phyloP scores from a whole-genome alignment of 176 grass and related monocot species.

The maize (Zea mays) region Zm-B73-REFERENCE-NAM-5.0 NC_050104.1:127303001-127303500 shows the following conservation, averaged over 20 bases:
- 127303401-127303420: conserved; percentile 50
- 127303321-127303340: conserved; percentile 50
- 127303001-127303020: conserved; percentile 79
- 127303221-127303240: conserved; percentile 55
- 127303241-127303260: conserved; percentile 59
- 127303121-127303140: conserved; percentile 85
- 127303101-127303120: conserved; percentile 81
- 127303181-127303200: conserved; percentile 65
- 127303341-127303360: conserved; percentile 44
- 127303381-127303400: conserved; percentile 63
- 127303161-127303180: conserved; percentile 63
- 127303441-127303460: conserved; percentile 48
- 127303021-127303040: conserved; percentile 77
- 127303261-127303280: conserved; percentile 64
- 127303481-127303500: conserved; percentile 64
- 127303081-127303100: conserved; percentile 66
- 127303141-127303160: conserved; percentile 75
- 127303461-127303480: conserved; percentile 58
- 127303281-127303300: conserved; percentile 59
- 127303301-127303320: conserved; percentile 59
- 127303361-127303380: conserved; percentile 58
- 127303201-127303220: conserved; percentile 54
- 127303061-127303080: conserved; percentile 63
- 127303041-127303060: conserved; percentile 63
- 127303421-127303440: conserved; percentile 53